phyloP scores from a whole-genome alignment of 1,284 basidiomycete genomes.

The Ustilago bromivora region DNA sequence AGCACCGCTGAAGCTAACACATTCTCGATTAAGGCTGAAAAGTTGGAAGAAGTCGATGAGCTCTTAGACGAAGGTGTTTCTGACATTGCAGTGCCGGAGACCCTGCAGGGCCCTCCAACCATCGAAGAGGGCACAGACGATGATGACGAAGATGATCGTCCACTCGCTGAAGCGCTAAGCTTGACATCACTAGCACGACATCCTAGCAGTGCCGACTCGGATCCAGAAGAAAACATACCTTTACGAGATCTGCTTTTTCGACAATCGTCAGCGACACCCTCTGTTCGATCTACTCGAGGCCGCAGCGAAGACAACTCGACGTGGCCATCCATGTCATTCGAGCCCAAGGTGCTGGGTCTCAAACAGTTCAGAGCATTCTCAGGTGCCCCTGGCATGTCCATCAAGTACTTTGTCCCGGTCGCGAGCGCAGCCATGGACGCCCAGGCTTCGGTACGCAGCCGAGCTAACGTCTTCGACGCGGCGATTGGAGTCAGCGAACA shows the following conservation, averaged over 20 bases:
- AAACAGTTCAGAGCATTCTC: constrained; percentile 9
- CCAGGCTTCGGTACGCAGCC: constrained; percentile 5
- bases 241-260: constrained; percentile 36
- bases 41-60: constrained; percentile 10
- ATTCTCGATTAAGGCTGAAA: neutral
- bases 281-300: neutral
- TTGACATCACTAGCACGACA: neutral
- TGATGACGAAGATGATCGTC: constrained; percentile 24
- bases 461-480: constrained; percentile 25
- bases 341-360: constrained; percentile 10
- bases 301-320: neutral
- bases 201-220: constrained; percentile 19
- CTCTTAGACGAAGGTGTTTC: constrained; percentile 2
- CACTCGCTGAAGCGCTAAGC: constrained; percentile 4
- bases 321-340: constrained; percentile 20
- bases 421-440: constrained; percentile 15
- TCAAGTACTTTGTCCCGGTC: constrained; percentile 25
- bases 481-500: constrained; percentile 29
- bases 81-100: neutral
- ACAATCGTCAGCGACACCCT: constrained; percentile 9
- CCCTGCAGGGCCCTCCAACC: neutral
- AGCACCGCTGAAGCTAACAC: neutral
- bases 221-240: constrained; percentile 40
- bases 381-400: constrained; percentile 12
- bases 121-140: neutral